Evolutionary conservation across 495 filamentous ascomycete species (phyloP), one percentile per base, ranked within the genome.

Genomic region (Xylaria curta): DNA sequence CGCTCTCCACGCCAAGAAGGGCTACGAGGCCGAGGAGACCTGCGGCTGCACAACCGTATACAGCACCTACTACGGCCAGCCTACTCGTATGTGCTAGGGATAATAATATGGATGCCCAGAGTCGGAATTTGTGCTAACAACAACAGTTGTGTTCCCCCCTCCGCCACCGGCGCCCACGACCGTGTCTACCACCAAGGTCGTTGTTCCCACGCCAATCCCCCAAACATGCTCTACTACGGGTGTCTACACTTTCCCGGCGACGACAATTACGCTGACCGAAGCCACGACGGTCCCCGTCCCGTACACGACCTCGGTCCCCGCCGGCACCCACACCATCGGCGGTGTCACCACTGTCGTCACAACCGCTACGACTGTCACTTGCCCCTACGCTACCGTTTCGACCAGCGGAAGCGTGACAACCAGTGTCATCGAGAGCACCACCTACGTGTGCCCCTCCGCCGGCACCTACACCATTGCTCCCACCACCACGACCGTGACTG

Each of bases 381-480:
- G 91, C 88, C 92, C 92, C 46, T 89, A 90, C 74, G 92, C 91
- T 73, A 91, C 90, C 66, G 88, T 90, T 76, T 80, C 83, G 53
- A 91, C 88, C 78, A 82, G 84, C 79, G 86, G 85, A 75, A 86
- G 86, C 75, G 89, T 90, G 49, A 88, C 87, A 56, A 93, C 89
- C 84, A 93, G 87, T 84, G 82, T 92, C 77, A 87, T 92, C 78
- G 86, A 87, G 82, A 90, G 87, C 75, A 92, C 90, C 76, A 92
- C 91, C 76, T 94, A 91, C 80, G 88, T 91, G 76, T 94, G 92
- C 91, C 91, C 93, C 75, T 84, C 84, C 53, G 85, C 92, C 78
- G 92, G 92, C 81, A 94, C 91, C 68, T 95, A 95, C 86, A 94
- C 90, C 78, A 91, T 95, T 76, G 91, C 87, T 74, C 91, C 91